Base-by-base conservation (phyloP, 2,329 filamentous ascomycete species). In the Microcyclospora tardicrescens region DNA sequence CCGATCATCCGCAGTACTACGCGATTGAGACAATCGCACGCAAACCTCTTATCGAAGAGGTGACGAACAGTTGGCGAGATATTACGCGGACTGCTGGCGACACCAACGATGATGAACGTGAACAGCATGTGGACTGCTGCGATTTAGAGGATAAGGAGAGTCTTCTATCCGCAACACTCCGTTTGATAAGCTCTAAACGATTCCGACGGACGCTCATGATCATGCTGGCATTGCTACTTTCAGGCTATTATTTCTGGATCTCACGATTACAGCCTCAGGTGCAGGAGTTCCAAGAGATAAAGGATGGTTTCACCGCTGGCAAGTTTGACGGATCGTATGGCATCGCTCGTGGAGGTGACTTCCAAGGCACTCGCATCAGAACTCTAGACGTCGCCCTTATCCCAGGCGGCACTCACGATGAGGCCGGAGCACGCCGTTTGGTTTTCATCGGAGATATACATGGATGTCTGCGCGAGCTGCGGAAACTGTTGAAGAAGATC, bases 381-480 rank as follows among this genome's bases (percentile, higher is more conserved):
- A 61, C 62, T 11, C 49, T 79, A 45, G 65, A 73, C 47, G 48
- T 61, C 16, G 47, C 56, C 3, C 54, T 47, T 35, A 30, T 55
- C 8, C 56, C 54, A 13, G 55, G 55, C 10, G 54, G 58, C 9
- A 48, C 54, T 31, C 52, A 54, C 29, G 56, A 61, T 24, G 40
- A 48, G 15, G 48, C 52, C 6, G 57, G 55, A 32, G 59, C 63
- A 15, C 75, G 72, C 38, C 69, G 86, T 13, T 65, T 98, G 16
- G 67, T 96, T 28, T 69, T 96, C 43, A 69, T 96, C 28, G 89
- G 91, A 39, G 91, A 98, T 62, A 84, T 96, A 11, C 89, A 96
- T 63, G 91, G 91, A 35, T 91, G 91, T 66, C 75, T 75, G 49
- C 58, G 72, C 10, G 73, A 85, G 44, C 68, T 76, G 44, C 49